Evolutionary conservation across 2,329 filamentous ascomycete species (phyloP), one percentile per base, ranked within the genome.

Genomic region (Nothophaeocryptopus gaeumannii): DNA sequence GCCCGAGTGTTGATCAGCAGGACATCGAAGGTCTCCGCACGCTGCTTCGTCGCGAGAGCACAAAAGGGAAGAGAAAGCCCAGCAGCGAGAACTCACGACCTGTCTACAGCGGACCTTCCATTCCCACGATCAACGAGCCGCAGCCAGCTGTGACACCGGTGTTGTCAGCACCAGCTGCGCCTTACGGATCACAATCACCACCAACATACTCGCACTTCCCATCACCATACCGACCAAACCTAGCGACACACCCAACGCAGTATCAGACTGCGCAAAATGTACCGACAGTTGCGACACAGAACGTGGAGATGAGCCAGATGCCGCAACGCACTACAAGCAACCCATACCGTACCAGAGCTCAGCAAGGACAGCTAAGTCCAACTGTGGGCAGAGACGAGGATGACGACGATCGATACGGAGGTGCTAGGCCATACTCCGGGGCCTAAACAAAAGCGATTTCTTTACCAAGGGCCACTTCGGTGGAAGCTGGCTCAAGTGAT

Each of bases 21-120:
- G 72, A 74, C 39, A 53, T 74, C 15, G 72, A 76, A n/a, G 73
- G 77, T 46, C 68, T 78, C 10, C 68, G 71, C 14, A 70, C 72
- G 20, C 52, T 76, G 10, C 61, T 78, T 1, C 68, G 68, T 47
- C 72, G 74, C 42, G 72, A 67, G 37, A 73, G 66, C 63, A 74
- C 70, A 5, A 62, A 62, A 8, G 75, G 75, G 26, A 74, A 73
- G 61, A 67, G 74, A 13, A 66, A 65, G 50, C 59, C 65, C 9
- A 61, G 60, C 47, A 55, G 46, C 31, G 58, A 55, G 37, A 39
- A 48, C 15, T 38, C 57, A 12, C 53, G 51, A 4, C 39, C 35
- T 29, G 9, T 39, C 34, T 36, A 39, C 16, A 44, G 43, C 13
- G 11, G 31, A 13, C 58, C 62, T 11, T 45, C 51, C 30, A 48